Percentiles rank a stretch among this genome's conserved stretches.
phyloP scores from a whole-genome alignment of 805 yeast species.

The Ogataea saltuana region DNA sequence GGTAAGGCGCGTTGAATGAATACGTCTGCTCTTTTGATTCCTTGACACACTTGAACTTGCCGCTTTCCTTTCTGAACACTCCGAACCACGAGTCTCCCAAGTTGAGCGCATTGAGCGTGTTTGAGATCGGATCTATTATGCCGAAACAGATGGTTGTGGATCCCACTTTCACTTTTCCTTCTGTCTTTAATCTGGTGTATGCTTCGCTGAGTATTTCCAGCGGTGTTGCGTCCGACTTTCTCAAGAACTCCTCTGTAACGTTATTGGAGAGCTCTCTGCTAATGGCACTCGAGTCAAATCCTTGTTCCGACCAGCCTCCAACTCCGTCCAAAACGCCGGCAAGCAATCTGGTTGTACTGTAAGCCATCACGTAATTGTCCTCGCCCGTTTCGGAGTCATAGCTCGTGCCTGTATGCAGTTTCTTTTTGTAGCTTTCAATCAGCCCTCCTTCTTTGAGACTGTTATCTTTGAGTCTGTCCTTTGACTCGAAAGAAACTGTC shows the following conservation, averaged over 20 bases:
- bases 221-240: slow-evolving; percentile 38
- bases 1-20: slow-evolving; percentile 90
- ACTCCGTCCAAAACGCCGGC: slow-evolving; percentile 96
- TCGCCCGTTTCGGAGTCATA: slow-evolving; percentile 69
- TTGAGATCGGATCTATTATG: slow-evolving; percentile 54
- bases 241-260: slow-evolving; percentile 43
- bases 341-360: slow-evolving; percentile 46
- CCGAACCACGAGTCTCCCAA: slow-evolving; percentile 97
- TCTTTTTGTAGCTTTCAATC: slow-evolving; percentile 28
- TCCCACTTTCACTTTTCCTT: slow-evolving; percentile 76
- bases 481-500: slow-evolving; percentile 74
- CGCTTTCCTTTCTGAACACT: slow-evolving; percentile 54
- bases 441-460: slow-evolving; percentile 30
- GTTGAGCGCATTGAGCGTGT: slow-evolving; percentile 65
- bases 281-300: slow-evolving; percentile 86
- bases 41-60: slow-evolving; percentile 47
- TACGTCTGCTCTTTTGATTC: slow-evolving; percentile 81
- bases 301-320: slow-evolving; percentile 95
- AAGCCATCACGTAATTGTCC: slow-evolving; percentile 64
- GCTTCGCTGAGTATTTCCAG: slow-evolving; percentile 53
- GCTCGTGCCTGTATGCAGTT: slow-evolving; percentile 24
- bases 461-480: slow-evolving; percentile 55
- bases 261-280: slow-evolving; percentile 73
- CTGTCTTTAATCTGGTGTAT: slow-evolving; percentile 51
- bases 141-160: slow-evolving; percentile 94